phyloP scores from a whole-genome alignment of 768 basidiomycete genomes.

The Galerina sulciceps region DNA sequence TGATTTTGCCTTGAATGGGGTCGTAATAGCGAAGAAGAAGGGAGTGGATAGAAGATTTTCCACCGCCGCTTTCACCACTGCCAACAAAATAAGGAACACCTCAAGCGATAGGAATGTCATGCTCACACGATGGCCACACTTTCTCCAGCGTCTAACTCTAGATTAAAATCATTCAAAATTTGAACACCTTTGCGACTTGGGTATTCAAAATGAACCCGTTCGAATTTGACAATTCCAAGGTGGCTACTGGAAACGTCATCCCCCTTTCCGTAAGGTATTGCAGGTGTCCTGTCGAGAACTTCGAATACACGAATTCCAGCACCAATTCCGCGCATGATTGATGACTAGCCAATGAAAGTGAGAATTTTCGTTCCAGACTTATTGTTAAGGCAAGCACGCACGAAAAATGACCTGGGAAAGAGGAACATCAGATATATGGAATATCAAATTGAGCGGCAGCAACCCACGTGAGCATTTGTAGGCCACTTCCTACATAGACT shows the following conservation, averaged over 20 bases:
- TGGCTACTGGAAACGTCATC: conserved; percentile 54
- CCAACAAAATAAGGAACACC: conserved; percentile 1
- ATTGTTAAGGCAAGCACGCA: conserved; percentile 36
- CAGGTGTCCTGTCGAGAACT: conserved; percentile 80
- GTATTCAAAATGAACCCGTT: conserved; percentile 87
- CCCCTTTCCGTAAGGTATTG: conserved; percentile 70
- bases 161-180: conserved; percentile 81
- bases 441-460: neutral
- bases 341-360: conserved; percentile 54
- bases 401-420: conserved; percentile 51
- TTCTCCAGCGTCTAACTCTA: conserved; percentile 82
- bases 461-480: conserved; percentile 78
- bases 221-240: conserved; percentile 78
- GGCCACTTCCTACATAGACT: conserved; percentile 82
- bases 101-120: neutral
- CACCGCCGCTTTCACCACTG: conserved; percentile 91
- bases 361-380: neutral
- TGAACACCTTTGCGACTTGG: conserved; percentile 82
- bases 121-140: conserved; percentile 93
- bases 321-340: conserved; percentile 96
- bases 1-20: conserved; percentile 79
- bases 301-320: conserved; percentile 95
- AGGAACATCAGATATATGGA: conserved; percentile 6
- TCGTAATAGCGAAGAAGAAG: conserved; percentile 90
- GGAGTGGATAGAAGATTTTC: conserved; percentile 91